Percentiles rank a stretch among this genome's conserved stretches.
Evolutionary conservation across 805 yeast genomes (phyloP).

Genomic region (Candida loeiensis): DNA sequence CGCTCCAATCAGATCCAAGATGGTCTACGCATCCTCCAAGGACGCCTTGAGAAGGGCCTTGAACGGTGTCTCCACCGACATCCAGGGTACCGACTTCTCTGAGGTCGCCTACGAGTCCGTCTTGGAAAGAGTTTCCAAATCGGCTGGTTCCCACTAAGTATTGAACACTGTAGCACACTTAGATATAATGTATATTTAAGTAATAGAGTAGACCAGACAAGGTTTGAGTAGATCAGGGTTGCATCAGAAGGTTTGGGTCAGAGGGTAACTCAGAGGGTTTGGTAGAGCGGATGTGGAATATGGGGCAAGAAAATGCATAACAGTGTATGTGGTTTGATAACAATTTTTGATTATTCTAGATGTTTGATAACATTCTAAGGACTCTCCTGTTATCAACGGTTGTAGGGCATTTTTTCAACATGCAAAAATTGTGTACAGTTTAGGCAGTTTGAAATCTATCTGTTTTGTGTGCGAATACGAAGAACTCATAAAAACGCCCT

Average conservation of each 20-base stretch:
- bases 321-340: no score
- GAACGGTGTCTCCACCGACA: constrained; percentile 89
- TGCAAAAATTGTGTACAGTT: not conserved
- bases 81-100: constrained; percentile 97
- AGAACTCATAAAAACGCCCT: not conserved
- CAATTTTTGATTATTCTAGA: not conserved
- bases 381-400: no score
- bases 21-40: constrained; percentile 98
- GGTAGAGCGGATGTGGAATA: no score
- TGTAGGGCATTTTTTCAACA: no score
- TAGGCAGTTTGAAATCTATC: no score
- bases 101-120: constrained; percentile 95
- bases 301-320: no score
- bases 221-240: no score
- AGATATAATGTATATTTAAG: no score
- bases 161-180: not conserved
- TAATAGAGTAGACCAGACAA: no score
- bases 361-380: not conserved
- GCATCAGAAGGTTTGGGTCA: no score
- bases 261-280: no score
- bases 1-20: constrained; percentile 91
- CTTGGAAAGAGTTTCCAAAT: constrained; percentile 78
- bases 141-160: constrained; percentile 25
- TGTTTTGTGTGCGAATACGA: not conserved
- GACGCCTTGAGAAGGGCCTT: constrained; percentile 97